Conservation (phyloP, 441 rosid species). For the Viola pubescens region DNA sequence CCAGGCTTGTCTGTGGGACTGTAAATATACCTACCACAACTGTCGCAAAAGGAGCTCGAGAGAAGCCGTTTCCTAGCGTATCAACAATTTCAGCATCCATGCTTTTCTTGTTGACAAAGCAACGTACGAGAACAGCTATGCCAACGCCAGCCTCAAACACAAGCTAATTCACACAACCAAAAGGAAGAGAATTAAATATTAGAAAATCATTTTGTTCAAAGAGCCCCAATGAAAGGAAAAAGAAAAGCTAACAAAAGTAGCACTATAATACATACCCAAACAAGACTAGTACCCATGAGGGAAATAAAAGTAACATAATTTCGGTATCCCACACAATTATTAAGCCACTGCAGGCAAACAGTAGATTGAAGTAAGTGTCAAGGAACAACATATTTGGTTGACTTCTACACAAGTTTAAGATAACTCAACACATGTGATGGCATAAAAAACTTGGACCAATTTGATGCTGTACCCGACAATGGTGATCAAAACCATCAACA, state of each 20-base stretch:
- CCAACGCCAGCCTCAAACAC: slow-evolving; percentile 87
- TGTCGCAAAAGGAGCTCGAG: slow-evolving; percentile 71
- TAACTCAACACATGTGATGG: slow-evolving; percentile 16
- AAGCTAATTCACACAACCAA: slow-evolving; percentile 41
- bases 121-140: slow-evolving; percentile 79
- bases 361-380: slow-evolving; percentile 21
- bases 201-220: background rate
- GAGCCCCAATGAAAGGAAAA: background rate
- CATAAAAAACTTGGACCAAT: slow-evolving; percentile 17
- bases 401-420: slow-evolving; percentile 14
- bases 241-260: background rate
- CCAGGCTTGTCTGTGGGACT: background rate
- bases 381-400: background rate
- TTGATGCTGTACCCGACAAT: slow-evolving; percentile 63
- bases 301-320: slow-evolving; percentile 84
- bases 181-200: slow-evolving; percentile 2
- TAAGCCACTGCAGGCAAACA: slow-evolving; percentile 69
- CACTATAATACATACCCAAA: slow-evolving; percentile 64
- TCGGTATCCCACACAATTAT: slow-evolving; percentile 88
- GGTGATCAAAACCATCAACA: slow-evolving; percentile 97
- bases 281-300: slow-evolving; percentile 81
- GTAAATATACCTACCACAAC: slow-evolving; percentile 51
- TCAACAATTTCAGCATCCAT: slow-evolving; percentile 62
- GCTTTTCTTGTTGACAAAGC: slow-evolving; percentile 60
- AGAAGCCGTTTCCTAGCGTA: slow-evolving; percentile 84